Conservation (phyloP, 2,329 filamentous ascomycete species). For the Alternaria ventricosa region DNA sequence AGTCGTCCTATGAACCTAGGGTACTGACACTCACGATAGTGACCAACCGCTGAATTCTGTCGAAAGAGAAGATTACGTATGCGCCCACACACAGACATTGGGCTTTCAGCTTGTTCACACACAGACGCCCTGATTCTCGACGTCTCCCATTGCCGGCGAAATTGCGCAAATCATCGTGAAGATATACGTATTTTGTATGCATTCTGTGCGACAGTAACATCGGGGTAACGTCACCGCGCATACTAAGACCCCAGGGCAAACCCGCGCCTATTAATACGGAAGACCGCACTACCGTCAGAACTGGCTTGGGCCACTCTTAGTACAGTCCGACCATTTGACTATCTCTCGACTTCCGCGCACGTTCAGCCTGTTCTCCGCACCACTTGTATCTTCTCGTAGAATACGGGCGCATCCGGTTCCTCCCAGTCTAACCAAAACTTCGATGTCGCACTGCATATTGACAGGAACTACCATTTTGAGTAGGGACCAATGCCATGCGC, state of each 20-base stretch:
- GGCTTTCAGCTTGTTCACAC: not conserved
- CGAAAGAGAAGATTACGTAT: not conserved
- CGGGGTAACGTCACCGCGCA: not conserved
- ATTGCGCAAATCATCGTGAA: not conserved
- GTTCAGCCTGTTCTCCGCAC: not conserved
- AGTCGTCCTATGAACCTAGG: not conserved
- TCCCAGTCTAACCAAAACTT: constrained; percentile 6
- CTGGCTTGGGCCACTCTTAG: not conserved
- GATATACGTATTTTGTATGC: not conserved
- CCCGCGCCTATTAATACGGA: not conserved
- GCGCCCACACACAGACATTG: not conserved
- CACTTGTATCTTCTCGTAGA: constrained; percentile 9
- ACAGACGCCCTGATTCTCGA: not conserved
- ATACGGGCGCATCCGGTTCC: constrained; percentile 10
- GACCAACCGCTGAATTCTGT: not conserved
- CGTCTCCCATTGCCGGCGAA: not conserved
- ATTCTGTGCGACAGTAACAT: not conserved
- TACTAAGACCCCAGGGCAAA: not conserved
- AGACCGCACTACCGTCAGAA: not conserved
- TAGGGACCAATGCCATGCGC: constrained; percentile 11
- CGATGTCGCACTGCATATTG: constrained; percentile 19
- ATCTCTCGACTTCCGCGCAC: not conserved
- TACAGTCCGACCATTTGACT: not conserved
- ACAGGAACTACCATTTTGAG: not conserved
- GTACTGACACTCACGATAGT: not conserved